phyloP scores from a whole-genome alignment of 805 yeast genomes.

The Saturnispora mendoncae region DNA sequence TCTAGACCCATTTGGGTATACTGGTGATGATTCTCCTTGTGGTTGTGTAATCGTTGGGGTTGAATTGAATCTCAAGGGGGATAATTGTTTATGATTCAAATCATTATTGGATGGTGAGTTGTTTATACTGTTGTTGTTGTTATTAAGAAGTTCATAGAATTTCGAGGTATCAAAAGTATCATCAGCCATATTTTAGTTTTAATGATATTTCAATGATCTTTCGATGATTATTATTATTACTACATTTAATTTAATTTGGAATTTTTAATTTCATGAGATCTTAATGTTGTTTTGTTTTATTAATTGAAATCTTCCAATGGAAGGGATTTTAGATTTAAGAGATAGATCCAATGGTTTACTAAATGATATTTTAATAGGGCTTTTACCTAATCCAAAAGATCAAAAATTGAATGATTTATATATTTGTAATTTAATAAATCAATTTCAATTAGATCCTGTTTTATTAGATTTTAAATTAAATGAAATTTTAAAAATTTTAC shows the following conservation, averaged over 20 bases:
- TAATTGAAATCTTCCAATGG: no score
- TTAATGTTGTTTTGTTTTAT: no score
- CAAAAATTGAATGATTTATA: neutral
- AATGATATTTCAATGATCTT: neutral
- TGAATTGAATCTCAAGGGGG: conserved; percentile 1
- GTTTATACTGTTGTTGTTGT: no score
- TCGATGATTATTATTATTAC: neutral
- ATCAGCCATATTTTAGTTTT: conserved; percentile 5
- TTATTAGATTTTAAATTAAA: neutral
- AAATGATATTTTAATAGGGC: neutral
- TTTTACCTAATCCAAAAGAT: no score
- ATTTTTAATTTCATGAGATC: no score
- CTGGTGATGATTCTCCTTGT: no score
- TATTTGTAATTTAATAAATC: neutral
- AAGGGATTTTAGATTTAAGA: neutral
- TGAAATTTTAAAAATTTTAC: neutral
- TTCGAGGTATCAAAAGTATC: conserved; percentile 14
- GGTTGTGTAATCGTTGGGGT: neutral
- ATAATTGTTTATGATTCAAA: neutral
- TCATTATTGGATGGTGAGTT: no score
- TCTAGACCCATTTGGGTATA: conserved; percentile 17
- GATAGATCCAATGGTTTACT: neutral
- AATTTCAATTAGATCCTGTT: neutral
- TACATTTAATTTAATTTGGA: no score
- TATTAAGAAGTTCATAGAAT: conserved; percentile 10